Conservation (phyloP, 179 eudicot species). For the Carnegiea gigantea region DNA sequence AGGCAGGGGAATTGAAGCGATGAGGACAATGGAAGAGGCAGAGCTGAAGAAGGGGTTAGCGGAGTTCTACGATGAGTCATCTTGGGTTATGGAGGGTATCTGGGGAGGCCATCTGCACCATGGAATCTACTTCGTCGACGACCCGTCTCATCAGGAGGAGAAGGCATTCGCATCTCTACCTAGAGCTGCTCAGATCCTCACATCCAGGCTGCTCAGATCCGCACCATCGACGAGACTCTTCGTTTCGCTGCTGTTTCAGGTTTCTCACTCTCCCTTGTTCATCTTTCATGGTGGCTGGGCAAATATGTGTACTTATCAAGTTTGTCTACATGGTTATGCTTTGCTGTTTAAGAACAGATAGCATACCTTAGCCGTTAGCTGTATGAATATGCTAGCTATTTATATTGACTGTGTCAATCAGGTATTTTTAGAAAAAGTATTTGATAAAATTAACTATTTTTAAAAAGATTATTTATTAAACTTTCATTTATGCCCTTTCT, state of each 20-base stretch:
- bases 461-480: too few species aligned
- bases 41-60: constrained; percentile 63
- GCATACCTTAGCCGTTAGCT: too few species aligned
- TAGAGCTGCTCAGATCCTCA: constrained; percentile 71
- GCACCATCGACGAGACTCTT: constrained; percentile 48
- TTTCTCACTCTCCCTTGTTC: not conserved
- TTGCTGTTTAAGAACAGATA: too few species aligned
- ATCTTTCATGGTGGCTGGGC: too few species aligned
- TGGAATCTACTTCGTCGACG: constrained; percentile 48
- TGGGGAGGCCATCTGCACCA: constrained; percentile 97
- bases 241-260: constrained; percentile 55
- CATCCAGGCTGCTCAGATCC: constrained; percentile 29
- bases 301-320: too few species aligned
- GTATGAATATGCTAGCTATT: too few species aligned
- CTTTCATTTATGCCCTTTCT: too few species aligned
- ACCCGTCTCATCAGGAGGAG: constrained; percentile 14
- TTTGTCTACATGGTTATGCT: too few species aligned
- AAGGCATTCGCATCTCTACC: constrained; percentile 43
- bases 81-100: constrained; percentile 71
- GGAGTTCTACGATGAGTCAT: constrained; percentile 67
- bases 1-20: too few species aligned
- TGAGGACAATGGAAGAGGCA: constrained; percentile 19
- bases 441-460: too few species aligned
- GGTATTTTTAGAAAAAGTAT: too few species aligned
- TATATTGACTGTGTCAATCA: too few species aligned